Base-by-base conservation (phyloP, 768 basidiomycete species). In the Auriscalpium orientale region DNA sequence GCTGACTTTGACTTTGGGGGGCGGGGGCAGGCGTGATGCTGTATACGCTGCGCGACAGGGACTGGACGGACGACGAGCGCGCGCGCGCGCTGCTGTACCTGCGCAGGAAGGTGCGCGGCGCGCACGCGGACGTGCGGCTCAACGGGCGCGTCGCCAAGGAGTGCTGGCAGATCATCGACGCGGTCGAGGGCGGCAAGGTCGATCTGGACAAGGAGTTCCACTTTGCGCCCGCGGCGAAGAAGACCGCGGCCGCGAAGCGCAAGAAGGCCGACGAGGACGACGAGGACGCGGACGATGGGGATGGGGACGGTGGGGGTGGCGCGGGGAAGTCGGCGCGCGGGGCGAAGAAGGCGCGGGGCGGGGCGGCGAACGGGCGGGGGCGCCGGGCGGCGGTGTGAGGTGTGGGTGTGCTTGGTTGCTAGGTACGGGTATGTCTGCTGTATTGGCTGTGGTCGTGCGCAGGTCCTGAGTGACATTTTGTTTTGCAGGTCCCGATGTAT, bases 11-110 rank as follows among this genome's bases (percentile, higher is more conserved):
- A n/a, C n/a, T n/a, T n/a, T n/a, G n/a, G n/a, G n/a, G n/a, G n/a
- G n/a, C n/a, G n/a, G n/a, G n/a, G n/a, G n/a, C n/a, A 91, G 90
- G 88, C 55, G 81, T 90, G 20, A 67, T 89, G 12, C 72, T 91
- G 12, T 87, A 73, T 62, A 69, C 81, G 4, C 70, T 89, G 54
- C 74, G 76, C 13, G 70, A 75, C 8, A 56, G 16, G 20, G 45
- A 54, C 21, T 72, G 67, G 57, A 46, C 72, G 4, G 65, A 75
- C 20, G 67, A 76, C 35, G 76, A 80, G 2, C 78, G 76, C 43
- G 85, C 85, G 2, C 68, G 68, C 7, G 80, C 81, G 15, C 76
- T 91, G 22, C 71, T 78, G 54, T 66, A 77, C 53, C 75, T 93
- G 62, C 82, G 89, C 45, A 62, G 64, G 38, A 67, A 74, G 20